phyloP scores from a whole-genome alignment of 345 rosid species.

The Gynandropsis gynandra region DNA sequence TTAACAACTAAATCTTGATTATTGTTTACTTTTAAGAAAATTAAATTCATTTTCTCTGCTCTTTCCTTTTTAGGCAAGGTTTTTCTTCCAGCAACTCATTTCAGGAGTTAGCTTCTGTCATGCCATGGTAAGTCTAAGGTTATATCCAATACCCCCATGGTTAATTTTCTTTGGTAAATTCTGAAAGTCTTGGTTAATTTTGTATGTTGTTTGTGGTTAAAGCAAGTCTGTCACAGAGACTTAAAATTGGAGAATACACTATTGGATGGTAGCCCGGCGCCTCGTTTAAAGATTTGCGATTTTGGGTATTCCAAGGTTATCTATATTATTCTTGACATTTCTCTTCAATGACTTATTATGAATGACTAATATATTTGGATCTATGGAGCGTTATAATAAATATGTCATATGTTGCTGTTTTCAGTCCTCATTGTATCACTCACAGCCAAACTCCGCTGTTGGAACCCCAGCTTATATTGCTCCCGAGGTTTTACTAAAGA shows the following conservation, averaged over 20 bases:
- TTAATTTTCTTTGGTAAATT: neutral
- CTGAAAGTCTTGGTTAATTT: neutral
- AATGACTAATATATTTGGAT: too few species aligned
- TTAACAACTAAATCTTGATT: neutral
- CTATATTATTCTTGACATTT: neutral
- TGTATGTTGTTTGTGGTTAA: slow-evolving; percentile 9
- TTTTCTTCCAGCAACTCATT: slow-evolving; percentile 84
- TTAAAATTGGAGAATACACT: slow-evolving; percentile 90
- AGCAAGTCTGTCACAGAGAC: slow-evolving; percentile 99
- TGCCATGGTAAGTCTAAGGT: slow-evolving; percentile 51
- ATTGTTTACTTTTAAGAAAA: neutral
- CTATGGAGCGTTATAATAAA: slow-evolving; percentile 15
- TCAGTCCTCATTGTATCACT: slow-evolving; percentile 93
- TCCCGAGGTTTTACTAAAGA: slow-evolving; percentile 93
- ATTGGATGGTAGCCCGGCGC: slow-evolving; percentile 94
- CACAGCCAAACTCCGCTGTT: slow-evolving; percentile 94
- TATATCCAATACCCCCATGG: too few species aligned
- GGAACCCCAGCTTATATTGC: slow-evolving; percentile 99
- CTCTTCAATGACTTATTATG: too few species aligned
- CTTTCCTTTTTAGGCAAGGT: slow-evolving; percentile 42
- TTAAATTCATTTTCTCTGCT: slow-evolving; percentile 3
- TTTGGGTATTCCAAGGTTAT: slow-evolving; percentile 99
- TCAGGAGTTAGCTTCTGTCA: slow-evolving; percentile 93
- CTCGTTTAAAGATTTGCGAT: slow-evolving; percentile 93
- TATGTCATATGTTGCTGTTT: slow-evolving; percentile 12